Conservation (phyloP, 176 grass and related monocot species). For the Secale cereale region DNA sequence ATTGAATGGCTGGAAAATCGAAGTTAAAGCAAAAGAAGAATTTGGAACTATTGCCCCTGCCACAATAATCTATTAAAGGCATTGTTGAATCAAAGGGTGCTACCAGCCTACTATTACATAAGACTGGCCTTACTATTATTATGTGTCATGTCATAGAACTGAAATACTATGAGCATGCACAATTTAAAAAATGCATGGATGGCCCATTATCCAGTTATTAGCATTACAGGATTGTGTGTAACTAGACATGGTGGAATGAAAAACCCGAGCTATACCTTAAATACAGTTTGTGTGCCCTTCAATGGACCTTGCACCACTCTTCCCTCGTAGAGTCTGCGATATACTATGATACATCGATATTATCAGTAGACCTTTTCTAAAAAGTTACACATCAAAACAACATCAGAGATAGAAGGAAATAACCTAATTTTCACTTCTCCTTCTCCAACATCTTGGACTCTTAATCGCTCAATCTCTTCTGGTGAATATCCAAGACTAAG, state of each 20-base stretch:
- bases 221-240: neutral
- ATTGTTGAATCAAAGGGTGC: neutral
- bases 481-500: conserved; percentile 46
- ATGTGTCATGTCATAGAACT: conserved; percentile 5
- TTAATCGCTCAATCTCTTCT: conserved; percentile 61
- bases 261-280: conserved; percentile 55
- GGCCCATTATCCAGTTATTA: neutral
- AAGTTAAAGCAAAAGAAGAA: neutral
- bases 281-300: conserved; percentile 58
- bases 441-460: conserved; percentile 81
- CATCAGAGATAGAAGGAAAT: conserved; percentile 17
- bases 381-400: neutral
- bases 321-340: conserved; percentile 89
- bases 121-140: neutral
- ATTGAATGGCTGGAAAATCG: neutral
- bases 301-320: conserved; percentile 75
- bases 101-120: neutral
- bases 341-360: conserved; percentile 44
- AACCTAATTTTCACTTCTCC: conserved; percentile 97
- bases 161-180: conserved; percentile 15
- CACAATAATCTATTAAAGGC: conserved; percentile 20
- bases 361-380: conserved; percentile 24
- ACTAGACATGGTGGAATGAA: conserved; percentile 1
- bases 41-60: neutral
- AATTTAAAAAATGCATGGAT: conserved; percentile 7